Evolutionary conservation across 2,329 filamentous ascomycete species (phyloP), one percentile per base, ranked within the genome.

Genomic region (Trichoderma koningii): DNA sequence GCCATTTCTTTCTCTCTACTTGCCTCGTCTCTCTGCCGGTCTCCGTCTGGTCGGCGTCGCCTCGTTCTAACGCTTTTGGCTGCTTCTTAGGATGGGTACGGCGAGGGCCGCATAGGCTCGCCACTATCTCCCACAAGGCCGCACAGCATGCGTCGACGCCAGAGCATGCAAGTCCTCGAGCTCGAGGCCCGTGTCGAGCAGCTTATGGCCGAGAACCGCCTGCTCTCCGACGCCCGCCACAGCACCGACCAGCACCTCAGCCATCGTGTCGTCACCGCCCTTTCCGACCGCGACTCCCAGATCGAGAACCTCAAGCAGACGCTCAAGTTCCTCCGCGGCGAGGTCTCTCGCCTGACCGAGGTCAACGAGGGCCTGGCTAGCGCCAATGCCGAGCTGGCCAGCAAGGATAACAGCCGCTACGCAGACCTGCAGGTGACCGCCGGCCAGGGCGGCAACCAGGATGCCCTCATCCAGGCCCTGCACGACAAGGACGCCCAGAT

Each of bases 101-200:
- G 94, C 80, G 92, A 96, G 80, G 92, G 91, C 78, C 91, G 86
- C 74, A 85, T 90, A 75, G 89, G 89, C 75, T 96, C 93, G 76
- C 93, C 94, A 74, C 88, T 90, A 73, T 98, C 95, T 73, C 95
- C 95, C 63, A 96, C 92, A 71, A 89, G 94, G 78, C 93, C 95
- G 72, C 92, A 93, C 74, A 97, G 93, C 82, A 91, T 99, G 86
- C 93, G 94, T 72, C 93, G 94, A 75, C 91, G 94, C 75, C 95
- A 97, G 79, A 98, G 94, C 83, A 94, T 98, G 89, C 94, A 98
- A 80, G 88, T 94, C 63, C 88, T 98, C 67, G 94, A 99, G 73
- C 88, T 99, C 74, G 93, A 98, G 81, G 83, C 86, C 66, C 87
- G 86, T 73, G 85, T 99, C 71, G 92, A 97, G 71, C 89, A 94